These are phyloP conservation scores for Nakaseomyces sp. DNA, from an alignment of 1,139 yeast genomes.

Conservation along the genomic window DNA sequence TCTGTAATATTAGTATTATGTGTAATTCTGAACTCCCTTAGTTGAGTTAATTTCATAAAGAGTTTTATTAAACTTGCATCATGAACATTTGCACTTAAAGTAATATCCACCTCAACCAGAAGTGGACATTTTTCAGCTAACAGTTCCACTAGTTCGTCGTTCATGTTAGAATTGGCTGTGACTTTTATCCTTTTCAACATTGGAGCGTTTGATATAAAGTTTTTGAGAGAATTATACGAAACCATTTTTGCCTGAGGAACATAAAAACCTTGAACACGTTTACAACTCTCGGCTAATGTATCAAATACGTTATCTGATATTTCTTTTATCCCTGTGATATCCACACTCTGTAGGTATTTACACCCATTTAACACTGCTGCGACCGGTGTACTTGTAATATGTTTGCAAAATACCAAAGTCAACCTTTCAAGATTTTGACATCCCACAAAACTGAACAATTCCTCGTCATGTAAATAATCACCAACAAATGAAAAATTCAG, in stretches of 20 bases:
- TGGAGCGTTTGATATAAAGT: slow-evolving; percentile 55
- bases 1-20: slow-evolving; percentile 66
- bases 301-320: slow-evolving; percentile 58
- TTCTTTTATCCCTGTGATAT: slow-evolving; percentile 74
- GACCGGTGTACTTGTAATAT: slow-evolving; percentile 54
- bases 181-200: slow-evolving; percentile 76
- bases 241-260: slow-evolving; percentile 77
- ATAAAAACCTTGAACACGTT: slow-evolving; percentile 77
- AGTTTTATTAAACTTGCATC: slow-evolving; percentile 53
- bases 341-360: slow-evolving; percentile 71
- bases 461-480: slow-evolving; percentile 54
- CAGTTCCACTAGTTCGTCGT: slow-evolving; percentile 56
- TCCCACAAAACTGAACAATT: slow-evolving; percentile 46
- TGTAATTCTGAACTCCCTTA: slow-evolving; percentile 78
- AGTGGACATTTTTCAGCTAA: slow-evolving; percentile 65
- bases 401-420: slow-evolving; percentile 72
- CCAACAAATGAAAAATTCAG: slow-evolving; percentile 74
- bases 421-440: slow-evolving; percentile 77
- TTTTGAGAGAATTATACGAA: slow-evolving; percentile 55
- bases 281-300: slow-evolving; percentile 65
- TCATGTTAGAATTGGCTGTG: slow-evolving; percentile 59
- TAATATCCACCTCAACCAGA: slow-evolving; percentile 83
- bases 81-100: slow-evolving; percentile 68
- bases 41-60: slow-evolving; percentile 55
- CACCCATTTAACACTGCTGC: slow-evolving; percentile 56